Evolutionary conservation across 176 grass and related monocot species (phyloP).

Genomic region (Carex pumila): DNA sequence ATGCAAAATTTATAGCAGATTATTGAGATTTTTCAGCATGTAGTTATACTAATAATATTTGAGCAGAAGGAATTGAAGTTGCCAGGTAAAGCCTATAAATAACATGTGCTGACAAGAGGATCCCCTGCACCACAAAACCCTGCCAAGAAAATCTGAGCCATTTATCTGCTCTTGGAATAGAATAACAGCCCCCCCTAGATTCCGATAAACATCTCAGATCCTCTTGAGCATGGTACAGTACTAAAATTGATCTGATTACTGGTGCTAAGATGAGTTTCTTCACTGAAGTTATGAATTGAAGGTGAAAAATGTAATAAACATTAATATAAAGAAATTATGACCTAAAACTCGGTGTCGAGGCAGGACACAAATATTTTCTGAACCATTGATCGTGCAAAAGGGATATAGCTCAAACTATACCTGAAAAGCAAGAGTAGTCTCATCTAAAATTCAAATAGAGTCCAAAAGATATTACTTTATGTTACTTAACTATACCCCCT

Average conservation of each 20-base stretch:
- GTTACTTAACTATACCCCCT: not conserved
- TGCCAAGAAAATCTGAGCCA: not conserved
- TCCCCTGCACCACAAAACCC: not conserved
- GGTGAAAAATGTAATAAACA: not conserved
- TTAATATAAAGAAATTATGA: conserved; percentile 15
- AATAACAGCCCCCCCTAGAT: not conserved
- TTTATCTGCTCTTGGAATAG: not conserved
- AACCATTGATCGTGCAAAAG: conserved; percentile 88
- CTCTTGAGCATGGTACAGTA: not conserved
- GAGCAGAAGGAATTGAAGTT: not conserved
- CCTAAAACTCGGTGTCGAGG: conserved; percentile 95
- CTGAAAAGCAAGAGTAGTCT: conserved; percentile 43
- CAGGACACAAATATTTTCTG: conserved; percentile 78
- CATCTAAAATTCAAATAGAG: not conserved
- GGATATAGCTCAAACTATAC: conserved; percentile 99
- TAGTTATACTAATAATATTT: not conserved
- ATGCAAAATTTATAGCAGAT: not conserved
- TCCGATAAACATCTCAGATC: not conserved
- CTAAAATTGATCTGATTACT: not conserved
- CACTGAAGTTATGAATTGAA: not conserved
- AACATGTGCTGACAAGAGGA: not conserved
- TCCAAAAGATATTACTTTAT: not conserved
- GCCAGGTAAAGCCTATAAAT: not conserved
- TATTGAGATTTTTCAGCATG: not conserved
- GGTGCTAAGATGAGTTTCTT: not conserved